These are phyloP conservation scores for Echinochloa phyllopogon DNA, from an alignment of 176 grass and related monocot species.

Conservation along the genomic window DNA sequence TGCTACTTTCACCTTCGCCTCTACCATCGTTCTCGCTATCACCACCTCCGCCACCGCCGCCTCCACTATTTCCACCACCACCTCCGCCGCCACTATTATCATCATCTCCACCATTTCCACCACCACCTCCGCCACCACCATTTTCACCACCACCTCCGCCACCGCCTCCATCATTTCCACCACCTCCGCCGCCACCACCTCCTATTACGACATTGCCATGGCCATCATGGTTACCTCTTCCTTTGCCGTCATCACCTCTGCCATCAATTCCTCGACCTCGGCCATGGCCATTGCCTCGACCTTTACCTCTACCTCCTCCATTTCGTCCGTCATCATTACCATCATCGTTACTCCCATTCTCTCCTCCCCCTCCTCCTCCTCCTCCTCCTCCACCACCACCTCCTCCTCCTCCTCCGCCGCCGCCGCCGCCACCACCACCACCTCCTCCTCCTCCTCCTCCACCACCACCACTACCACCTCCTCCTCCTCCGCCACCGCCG, in stretches of 20 bases:
- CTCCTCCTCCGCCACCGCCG: neutral
- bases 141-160: neutral
- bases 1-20: neutral
- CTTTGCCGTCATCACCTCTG: neutral
- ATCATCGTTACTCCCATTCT: neutral
- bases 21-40: neutral
- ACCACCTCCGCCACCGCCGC: neutral
- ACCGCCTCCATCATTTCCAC: too few species aligned
- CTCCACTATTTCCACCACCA: neutral
- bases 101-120: neutral
- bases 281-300: neutral
- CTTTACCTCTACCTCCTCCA: neutral
- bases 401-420: neutral
- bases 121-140: neutral
- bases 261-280: neutral
- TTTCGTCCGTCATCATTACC: neutral
- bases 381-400: neutral
- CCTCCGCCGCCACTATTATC: neutral
- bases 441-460: neutral
- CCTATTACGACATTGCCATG: neutral
- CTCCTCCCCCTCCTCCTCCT: neutral
- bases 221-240: neutral
- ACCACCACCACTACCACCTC: accelerated
- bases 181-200: neutral
- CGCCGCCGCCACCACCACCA: neutral